A percentile compares a stretch with the other conserved stretches of the same genome.
phyloP scores from a whole-genome alignment of 164 flowering plant genomes.

The Litsea cubeba region DNA sequence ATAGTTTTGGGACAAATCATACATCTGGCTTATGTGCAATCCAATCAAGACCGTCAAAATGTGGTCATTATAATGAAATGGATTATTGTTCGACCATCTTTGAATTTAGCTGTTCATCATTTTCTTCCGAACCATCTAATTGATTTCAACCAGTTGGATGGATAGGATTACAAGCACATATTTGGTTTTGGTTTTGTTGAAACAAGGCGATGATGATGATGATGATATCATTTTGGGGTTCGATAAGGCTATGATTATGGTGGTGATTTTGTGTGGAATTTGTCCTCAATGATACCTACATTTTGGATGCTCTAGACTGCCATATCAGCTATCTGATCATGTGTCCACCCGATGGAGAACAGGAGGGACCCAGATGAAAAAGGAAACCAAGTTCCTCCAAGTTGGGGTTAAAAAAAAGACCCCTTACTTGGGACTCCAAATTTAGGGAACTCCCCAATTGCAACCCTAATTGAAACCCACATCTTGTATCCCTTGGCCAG shows the following conservation, averaged over 20 bases:
- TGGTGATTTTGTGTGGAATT: slow-evolving; percentile 16
- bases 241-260: slow-evolving; percentile 11
- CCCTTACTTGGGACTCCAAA: slow-evolving; percentile 50
- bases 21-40: neutral
- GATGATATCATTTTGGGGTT: slow-evolving; percentile 4
- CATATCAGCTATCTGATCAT: too few relatives aligned
- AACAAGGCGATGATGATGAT: neutral
- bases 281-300: too few relatives aligned
- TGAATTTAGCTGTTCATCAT: neutral
- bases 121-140: neutral
- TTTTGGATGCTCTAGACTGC: too few relatives aligned
- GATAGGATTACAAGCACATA: neutral
- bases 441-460: slow-evolving; percentile 51
- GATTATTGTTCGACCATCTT: too few relatives aligned
- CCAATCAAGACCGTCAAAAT: neutral
- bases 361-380: slow-evolving; percentile 8
- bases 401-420: slow-evolving; percentile 24
- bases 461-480: slow-evolving; percentile 47
- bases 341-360: slow-evolving; percentile 41
- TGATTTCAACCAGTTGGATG: neutral
- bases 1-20: neutral
- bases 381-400: slow-evolving; percentile 4
- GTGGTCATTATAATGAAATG: neutral
- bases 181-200: too few relatives aligned
- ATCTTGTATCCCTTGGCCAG: slow-evolving; percentile 45